phyloP scores from a whole-genome alignment of 2,329 filamentous ascomycete species.

The Fusarium staphyleae region DNA sequence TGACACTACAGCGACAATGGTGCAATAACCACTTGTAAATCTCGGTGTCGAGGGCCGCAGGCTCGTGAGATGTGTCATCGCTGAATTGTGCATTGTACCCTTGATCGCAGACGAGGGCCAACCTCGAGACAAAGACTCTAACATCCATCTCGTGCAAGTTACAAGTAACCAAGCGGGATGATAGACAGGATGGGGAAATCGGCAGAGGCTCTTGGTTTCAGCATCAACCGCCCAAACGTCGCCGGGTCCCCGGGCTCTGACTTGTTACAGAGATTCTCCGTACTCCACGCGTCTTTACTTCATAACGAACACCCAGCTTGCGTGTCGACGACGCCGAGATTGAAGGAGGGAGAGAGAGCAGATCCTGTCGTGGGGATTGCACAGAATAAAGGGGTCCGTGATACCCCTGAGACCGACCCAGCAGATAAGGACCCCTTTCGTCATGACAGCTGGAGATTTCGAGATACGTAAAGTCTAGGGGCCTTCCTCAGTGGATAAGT shows the following conservation, averaged over 20 bases:
- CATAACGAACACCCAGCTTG: conserved; percentile 26
- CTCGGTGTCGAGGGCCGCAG: neutral
- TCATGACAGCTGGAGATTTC: conserved; percentile 2
- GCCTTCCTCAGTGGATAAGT: neutral
- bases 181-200: conserved; percentile 18
- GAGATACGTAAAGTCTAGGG: neutral
- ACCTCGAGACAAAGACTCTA: conserved; percentile 5
- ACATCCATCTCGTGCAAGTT: conserved; percentile 10
- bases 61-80: neutral
- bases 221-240: neutral
- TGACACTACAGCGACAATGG: conserved; percentile 18
- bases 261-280: conserved; percentile 16
- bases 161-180: conserved; percentile 8
- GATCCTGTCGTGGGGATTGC: conserved; percentile 5
- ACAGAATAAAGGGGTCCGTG: conserved; percentile 13
- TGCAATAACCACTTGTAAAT: conserved; percentile 15
- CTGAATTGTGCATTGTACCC: conserved; percentile 4
- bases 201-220: conserved; percentile 25
- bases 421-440: conserved; percentile 1
- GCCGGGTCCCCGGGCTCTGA: conserved; percentile 10
- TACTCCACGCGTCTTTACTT: neutral
- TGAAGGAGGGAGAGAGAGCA: neutral
- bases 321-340: conserved; percentile 18
- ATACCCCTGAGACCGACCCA: conserved; percentile 15
- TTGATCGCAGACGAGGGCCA: conserved; percentile 3